Evolutionary conservation across 164 flowering plant genomes (phyloP).

Genomic region (Kalanchoe fedtschenkoi): DNA sequence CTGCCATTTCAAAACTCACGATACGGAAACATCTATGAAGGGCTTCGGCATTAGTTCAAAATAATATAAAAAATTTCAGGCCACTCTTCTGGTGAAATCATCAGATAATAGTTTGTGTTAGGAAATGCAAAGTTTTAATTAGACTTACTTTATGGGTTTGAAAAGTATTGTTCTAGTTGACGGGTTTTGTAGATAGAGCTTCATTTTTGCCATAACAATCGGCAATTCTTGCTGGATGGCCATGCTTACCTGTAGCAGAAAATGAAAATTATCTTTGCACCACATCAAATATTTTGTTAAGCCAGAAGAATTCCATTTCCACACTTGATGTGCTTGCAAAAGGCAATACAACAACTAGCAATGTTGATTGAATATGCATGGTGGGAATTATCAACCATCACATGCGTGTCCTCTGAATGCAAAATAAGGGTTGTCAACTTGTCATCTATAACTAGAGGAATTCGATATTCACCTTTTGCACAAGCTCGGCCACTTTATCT

Average conservation of each 20-base stretch:
- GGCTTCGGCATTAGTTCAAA: background rate
- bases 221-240: conserved; percentile 80
- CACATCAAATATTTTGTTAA: background rate
- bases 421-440: background rate
- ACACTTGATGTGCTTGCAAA: background rate
- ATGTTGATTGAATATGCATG: background rate
- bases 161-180: conserved; percentile 87
- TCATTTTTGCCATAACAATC: conserved; percentile 65
- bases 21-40: background rate
- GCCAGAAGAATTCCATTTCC: background rate
- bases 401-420: background rate
- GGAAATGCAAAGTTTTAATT: background rate
- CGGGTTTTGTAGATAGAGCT: conserved; percentile 86
- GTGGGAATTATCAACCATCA: background rate
- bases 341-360: background rate
- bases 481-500: conserved; percentile 88
- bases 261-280: background rate
- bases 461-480: conserved; percentile 58
- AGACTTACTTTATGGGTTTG: conserved; percentile 87
- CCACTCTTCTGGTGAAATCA: background rate
- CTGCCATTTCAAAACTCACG: background rate
- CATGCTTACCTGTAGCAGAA: conserved; percentile 44
- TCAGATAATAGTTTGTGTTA: background rate
- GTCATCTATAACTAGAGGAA: background rate
- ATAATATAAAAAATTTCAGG: too few relatives aligned